Base-by-base conservation (phyloP, 2,329 filamentous ascomycete species). In the Fusarium sp. region DNA sequence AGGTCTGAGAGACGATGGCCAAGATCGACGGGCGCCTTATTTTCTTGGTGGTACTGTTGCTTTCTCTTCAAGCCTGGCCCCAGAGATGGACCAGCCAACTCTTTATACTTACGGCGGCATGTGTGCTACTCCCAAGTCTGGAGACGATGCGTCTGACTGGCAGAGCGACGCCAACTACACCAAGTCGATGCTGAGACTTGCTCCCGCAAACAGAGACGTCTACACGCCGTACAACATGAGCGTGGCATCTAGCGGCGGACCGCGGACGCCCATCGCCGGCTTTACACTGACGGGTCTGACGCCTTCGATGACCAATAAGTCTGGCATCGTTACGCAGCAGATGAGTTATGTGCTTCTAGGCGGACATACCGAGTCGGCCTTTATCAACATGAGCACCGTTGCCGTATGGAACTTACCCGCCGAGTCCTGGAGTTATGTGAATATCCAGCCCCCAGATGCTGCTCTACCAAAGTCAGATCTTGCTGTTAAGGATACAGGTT, bases 311-410 rank as follows among this genome's bases (percentile, higher is more conserved):
- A 88, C 89, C 19, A 90, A 91, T 71, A 83, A 83, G 5, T 88
- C 85, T 13, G 88, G 85, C 4, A 80, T 81, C 3, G 80, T 89
- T 36, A 89, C 87, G 5, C 90, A 93, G 72, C 87, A 93, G 72
- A 88, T 90, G 61, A 88, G 89, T 68, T 94, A 92, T 65, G 86
- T 97, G 11, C 78, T 97, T 22, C 79, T 97, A 13, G 94, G 93
- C 36, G 94, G 94, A 1, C 93, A 97, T 73, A 96, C 93, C 0
- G 82, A 87, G 67, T 77, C 81, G 13, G 93, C 93, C 0, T 97
- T 97, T 73, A 89, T 97, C 78, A 96, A 97, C 74, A 97, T 96
- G 90, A 96, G 92, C 53, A 91, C 92, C 39, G 86, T 94, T 1
- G 94, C 93, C 0, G 80, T 97, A 2, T 97, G 93, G 82, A 93